These are phyloP conservation scores for Coniochaeta prunicola DNA, from an alignment of 2,329 filamentous ascomycete species.

Conservation along the genomic window DNA sequence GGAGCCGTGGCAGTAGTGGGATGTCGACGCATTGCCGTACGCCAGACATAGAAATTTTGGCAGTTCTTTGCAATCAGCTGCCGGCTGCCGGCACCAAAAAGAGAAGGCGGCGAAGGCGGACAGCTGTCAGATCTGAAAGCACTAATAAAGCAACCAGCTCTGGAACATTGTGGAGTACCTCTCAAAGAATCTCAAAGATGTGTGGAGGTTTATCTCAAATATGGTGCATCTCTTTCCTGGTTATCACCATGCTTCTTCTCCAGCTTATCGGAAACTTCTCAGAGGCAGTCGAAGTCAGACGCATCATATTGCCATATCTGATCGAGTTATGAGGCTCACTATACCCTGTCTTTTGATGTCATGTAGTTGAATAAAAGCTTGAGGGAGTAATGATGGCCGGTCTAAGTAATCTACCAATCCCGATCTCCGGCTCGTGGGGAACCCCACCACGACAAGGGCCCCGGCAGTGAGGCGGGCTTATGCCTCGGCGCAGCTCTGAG, in stretches of 20 bases:
- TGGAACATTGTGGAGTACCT: background rate
- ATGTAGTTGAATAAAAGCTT: background rate
- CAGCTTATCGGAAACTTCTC: too few species aligned
- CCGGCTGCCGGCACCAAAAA: background rate
- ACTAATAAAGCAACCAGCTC: background rate
- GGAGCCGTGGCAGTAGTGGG: background rate
- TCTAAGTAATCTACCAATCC: background rate
- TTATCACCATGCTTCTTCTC: too few species aligned
- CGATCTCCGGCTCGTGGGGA: background rate
- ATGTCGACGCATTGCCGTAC: background rate
- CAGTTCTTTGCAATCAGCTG: background rate
- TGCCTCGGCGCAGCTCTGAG: background rate
- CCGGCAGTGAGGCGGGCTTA: background rate
- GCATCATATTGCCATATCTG: background rate
- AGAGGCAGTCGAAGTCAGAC: background rate
- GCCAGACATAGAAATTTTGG: background rate
- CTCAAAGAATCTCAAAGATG: background rate
- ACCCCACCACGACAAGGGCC: background rate
- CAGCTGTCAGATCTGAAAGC: background rate
- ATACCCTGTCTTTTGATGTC: background rate
- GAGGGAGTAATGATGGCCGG: background rate
- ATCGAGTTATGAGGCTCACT: background rate
- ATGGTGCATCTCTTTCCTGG: too few species aligned
- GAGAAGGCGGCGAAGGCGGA: background rate
- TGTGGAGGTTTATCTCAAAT: too few species aligned